Evolutionary conservation across 192 early-diverging fungal species (phyloP).

Genomic region (Chytriomyces sp.): DNA sequence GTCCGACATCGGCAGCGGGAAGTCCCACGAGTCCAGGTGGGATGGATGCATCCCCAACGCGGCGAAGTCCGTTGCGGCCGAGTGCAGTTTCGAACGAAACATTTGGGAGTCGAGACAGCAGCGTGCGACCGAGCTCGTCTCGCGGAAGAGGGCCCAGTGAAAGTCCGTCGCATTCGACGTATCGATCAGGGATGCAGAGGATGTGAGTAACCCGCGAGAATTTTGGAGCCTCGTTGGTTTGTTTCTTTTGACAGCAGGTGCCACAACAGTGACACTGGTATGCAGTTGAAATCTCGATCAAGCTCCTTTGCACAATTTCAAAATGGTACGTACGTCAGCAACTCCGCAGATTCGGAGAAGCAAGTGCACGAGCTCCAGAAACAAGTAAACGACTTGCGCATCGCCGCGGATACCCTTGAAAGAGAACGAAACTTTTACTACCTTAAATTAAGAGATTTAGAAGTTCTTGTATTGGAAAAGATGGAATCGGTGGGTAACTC

Average conservation of each 20-base stretch:
- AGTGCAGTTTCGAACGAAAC: no score
- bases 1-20: neutral
- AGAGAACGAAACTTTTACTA: constrained; percentile 94
- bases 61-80: no score
- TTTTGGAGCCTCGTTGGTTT: no score
- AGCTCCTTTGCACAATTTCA: no score
- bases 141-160: no score
- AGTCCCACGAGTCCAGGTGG: neutral
- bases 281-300: no score
- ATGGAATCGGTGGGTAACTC: constrained; percentile 46
- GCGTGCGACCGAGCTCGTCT: neutral
- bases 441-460: constrained; percentile 85
- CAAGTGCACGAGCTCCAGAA: neutral
- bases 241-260: no score
- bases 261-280: no score
- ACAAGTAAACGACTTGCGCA: constrained; percentile 24
- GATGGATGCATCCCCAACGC: no score
- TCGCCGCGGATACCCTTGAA: constrained; percentile 68
- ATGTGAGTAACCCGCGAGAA: no score
- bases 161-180: neutral
- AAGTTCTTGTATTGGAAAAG: constrained; percentile 77
- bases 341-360: neutral
- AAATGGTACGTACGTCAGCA: no score
- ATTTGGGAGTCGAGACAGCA: no score
- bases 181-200: neutral